Base-by-base conservation (phyloP, 805 yeast genomes). In the Yamadazyma endophytica region DNA sequence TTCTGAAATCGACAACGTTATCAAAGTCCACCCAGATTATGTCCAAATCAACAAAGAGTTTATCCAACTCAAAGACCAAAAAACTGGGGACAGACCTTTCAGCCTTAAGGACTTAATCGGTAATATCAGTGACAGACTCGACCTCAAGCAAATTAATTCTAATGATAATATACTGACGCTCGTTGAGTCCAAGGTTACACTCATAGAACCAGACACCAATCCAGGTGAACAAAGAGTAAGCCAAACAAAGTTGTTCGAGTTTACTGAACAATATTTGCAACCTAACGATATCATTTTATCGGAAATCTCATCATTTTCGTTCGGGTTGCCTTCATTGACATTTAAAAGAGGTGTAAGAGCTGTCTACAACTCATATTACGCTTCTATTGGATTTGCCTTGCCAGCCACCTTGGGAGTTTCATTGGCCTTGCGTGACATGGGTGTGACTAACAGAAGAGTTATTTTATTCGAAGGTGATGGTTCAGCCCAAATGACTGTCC, bases 401-500 rank as follows among this genome's bases (percentile, higher is more conserved):
- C 96, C 96, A 2, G 83, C 89, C 8, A 72, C 92, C 4, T 70
- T 89, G 35, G 97, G 97, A 29, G 82, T 80, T 16, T 78, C 85
- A 13, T 61, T 84, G 33, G 96, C 90, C 0, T 63, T 73, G 58
- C 66, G 70, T 30, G 94, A 83, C 47, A 44, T 68, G 28, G 61
- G 64, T 5, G 19, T 18, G n/a, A 41, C 46, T 9, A 46, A 43
- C 3, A 70, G 79, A 19, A 73, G 95, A 46, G 67, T 88, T 27
- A 65, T 86, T 13, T 63, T 88, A 15, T 60, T 86, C 12, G 88
- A 84, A 64, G 96, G 97, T 34, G 97, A 89, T 54, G 97, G 97
- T 1, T 80, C 95, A 2, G 90, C 96, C 2, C 95, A 86, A 63
- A 84, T 89, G 95, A 87, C 96, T 4, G 68, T 82, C 33, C 96